Base-by-base conservation (phyloP, 257 asterid species). In the Gentiana straminea region DNA sequence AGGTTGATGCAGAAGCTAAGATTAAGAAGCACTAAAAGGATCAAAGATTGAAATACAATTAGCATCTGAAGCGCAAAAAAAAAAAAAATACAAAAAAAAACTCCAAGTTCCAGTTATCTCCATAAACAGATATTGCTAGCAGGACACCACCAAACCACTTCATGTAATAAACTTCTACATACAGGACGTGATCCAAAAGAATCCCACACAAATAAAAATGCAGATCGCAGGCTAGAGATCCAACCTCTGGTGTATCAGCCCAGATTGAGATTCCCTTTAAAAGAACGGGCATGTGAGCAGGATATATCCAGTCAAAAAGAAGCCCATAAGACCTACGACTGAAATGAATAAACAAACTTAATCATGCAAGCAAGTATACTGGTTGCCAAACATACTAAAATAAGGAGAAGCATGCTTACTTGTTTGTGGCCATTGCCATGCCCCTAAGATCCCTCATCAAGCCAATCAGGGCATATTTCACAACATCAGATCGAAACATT, bases 381-480 rank as follows among this genome's bases (percentile, higher is more conserved):
- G 2, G 24, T 33, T n/a, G 8, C 2, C 7, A 41, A 41, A 41
- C 7, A 5, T 41, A 41, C 46, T 5, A 7, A 59, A 49, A 57
- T 57, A 62, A 9, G 58, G 35, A 46, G 50, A 58, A 51, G 57
- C 15, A 51, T 56, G 58, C 86, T 51, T 55, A 92, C 98, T 89
- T 85, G 69, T 74, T 88, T 53, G 98, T 92, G 44, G 98, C 98
- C 98, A 84, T 85, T 49, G 90, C 82, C 70, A 88, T 73, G 48
- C 98, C 98, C 72, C 98, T 79, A 43, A 92, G 83, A 79, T 87
- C 98, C 79, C 98, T 92, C 97, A 79, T 92, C 86, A 92, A 71
- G 58, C 98, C 98, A 69, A 88, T 81, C 58, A 92, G 71, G 57
- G 89, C 86, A 78, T 83, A 86, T 67, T 92, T 92, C 55, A 87